Evolutionary conservation across 1,284 basidiomycete genomes (phyloP).

Genomic region (Coniferiporia weirii): DNA sequence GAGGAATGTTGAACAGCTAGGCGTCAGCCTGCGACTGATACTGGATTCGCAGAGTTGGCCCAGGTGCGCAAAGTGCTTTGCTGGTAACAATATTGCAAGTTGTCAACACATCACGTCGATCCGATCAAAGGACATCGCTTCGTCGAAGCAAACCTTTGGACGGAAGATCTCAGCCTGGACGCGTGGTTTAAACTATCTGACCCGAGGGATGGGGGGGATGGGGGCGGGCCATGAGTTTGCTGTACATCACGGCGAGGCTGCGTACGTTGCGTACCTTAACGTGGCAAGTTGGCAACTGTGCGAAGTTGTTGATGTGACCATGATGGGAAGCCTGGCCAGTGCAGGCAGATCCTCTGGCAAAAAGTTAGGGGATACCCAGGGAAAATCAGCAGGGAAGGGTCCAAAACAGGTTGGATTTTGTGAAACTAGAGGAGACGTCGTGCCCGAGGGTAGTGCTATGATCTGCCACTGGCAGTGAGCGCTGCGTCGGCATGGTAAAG

Average conservation of each 20-base stretch:
- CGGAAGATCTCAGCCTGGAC: not conserved
- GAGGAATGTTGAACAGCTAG: too few species aligned
- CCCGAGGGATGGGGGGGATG: not conserved
- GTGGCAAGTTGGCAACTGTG: not conserved
- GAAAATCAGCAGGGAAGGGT: not conserved
- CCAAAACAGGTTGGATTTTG: not conserved
- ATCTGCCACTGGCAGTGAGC: not conserved
- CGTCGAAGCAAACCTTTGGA: not conserved
- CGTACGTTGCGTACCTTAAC: not conserved
- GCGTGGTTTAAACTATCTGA: not conserved
- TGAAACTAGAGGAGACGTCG: conserved; percentile 1
- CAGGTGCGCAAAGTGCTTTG: too few species aligned
- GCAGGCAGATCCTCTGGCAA: not conserved
- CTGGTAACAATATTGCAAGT: not conserved
- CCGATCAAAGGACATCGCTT: not conserved
- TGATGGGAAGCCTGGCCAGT: not conserved
- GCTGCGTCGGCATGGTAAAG: not conserved
- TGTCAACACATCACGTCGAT: not conserved
- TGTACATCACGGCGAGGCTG: not conserved
- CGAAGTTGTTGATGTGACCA: not conserved
- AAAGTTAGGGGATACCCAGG: not conserved
- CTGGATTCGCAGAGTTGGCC: too few species aligned
- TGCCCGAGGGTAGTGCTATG: not conserved
- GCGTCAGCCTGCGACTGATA: too few species aligned
- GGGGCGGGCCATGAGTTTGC: not conserved